Percentiles rank a stretch among this genome's conserved stretches.
Evolutionary conservation across 768 basidiomycete species (phyloP).

Genomic region (Boletus bicolor): DNA sequence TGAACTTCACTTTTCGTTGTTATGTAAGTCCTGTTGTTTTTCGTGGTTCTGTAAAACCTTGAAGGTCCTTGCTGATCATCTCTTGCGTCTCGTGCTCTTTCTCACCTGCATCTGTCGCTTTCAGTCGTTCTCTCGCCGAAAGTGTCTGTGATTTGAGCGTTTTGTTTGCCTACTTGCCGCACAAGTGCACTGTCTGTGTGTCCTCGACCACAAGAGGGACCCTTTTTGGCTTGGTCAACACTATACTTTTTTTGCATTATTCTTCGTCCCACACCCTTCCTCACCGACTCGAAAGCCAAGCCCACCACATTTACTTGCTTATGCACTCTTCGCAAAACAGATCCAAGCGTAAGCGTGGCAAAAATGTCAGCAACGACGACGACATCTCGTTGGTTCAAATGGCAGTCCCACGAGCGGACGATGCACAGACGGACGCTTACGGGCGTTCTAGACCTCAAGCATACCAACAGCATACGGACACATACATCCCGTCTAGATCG

Average conservation of each 20-base stretch:
- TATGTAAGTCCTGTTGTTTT: slow-evolving; percentile 36
- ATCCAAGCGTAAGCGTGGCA: slow-evolving; percentile 50
- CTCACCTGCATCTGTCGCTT: slow-evolving; percentile 19
- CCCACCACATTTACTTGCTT: slow-evolving; percentile 21
- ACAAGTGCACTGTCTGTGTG: slow-evolving; percentile 18
- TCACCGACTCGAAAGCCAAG: slow-evolving; percentile 18
- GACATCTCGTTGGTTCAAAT: slow-evolving; percentile 36
- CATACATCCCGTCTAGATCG: slow-evolving; percentile 43
- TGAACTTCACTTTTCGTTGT: slow-evolving; percentile 27
- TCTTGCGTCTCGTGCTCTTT: slow-evolving; percentile 15
- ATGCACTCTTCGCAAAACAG: slow-evolving; percentile 40
- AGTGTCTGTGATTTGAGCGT: slow-evolving; percentile 32
- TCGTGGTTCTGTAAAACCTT: slow-evolving; percentile 19
- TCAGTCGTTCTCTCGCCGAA: slow-evolving; percentile 16
- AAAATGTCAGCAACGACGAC: slow-evolving; percentile 51
- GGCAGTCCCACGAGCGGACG: slow-evolving; percentile 47
- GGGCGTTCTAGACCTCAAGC: slow-evolving; percentile 47
- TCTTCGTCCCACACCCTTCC: slow-evolving; percentile 21
- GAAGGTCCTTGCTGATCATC: slow-evolving; percentile 24
- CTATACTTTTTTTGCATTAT: slow-evolving; percentile 21
- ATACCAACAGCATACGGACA: slow-evolving; percentile 42
- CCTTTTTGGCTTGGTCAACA: slow-evolving; percentile 30
- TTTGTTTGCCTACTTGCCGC: slow-evolving; percentile 30
- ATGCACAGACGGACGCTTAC: slow-evolving; percentile 51
- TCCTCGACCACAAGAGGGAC: slow-evolving; percentile 23